phyloP scores from a whole-genome alignment of 2,329 filamentous ascomycete species.

The Neurospora crassa region DNA sequence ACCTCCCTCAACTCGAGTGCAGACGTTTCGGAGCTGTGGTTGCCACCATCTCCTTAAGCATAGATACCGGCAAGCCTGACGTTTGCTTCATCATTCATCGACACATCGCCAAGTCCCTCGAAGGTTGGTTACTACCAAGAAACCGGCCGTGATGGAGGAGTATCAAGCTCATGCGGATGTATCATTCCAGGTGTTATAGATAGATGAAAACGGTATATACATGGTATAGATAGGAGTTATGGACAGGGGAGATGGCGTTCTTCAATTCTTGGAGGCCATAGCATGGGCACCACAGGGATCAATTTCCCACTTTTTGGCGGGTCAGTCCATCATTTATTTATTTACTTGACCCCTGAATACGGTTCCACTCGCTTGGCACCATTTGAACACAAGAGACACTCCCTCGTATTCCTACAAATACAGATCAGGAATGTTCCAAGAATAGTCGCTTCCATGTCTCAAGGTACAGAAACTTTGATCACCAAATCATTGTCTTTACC shows the following conservation, averaged over 20 bases:
- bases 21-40: constrained; percentile 62
- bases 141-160: constrained; percentile 56
- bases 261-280: neutral
- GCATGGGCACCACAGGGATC: neutral
- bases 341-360: neutral
- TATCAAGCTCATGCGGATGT: neutral
- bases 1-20: constrained; percentile 90
- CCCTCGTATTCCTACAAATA: neutral
- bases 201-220: neutral
- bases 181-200: neutral
- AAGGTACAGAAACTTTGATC: neutral
- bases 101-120: constrained; percentile 83
- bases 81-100: constrained; percentile 96
- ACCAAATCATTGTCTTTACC: neutral
- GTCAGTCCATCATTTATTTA: neutral
- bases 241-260: neutral
- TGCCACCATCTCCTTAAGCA: constrained; percentile 96
- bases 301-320: neutral
- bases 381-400: neutral
- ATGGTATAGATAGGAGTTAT: neutral
- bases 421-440: neutral
- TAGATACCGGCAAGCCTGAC: constrained; percentile 97
- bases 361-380: neutral
- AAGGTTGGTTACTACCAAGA: constrained; percentile 99
- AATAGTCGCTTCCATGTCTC: neutral